Conservation (phyloP, 768 basidiomycete species). For the Boletus vermiculosoides region DNA sequence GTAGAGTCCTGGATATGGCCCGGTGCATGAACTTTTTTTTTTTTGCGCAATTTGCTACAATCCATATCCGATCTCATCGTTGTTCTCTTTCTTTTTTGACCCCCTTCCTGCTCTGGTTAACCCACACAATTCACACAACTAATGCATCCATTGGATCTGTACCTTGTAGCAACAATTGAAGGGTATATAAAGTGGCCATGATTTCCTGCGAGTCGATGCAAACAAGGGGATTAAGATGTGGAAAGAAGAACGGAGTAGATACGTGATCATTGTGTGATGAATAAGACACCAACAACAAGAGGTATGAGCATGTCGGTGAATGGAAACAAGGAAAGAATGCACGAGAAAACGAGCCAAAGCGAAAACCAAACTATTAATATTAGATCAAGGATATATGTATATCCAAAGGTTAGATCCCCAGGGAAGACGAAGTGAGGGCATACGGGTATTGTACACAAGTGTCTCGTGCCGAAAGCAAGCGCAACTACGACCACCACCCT, state of each 20-base stretch:
- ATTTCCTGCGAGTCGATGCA: slow-evolving; percentile 19
- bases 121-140: slow-evolving; percentile 29
- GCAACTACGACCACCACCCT: slow-evolving; percentile 69
- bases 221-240: slow-evolving; percentile 12
- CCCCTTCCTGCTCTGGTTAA: slow-evolving; percentile 10
- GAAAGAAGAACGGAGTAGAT: background rate
- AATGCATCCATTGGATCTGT: slow-evolving; percentile 39
- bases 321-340: background rate
- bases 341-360: background rate
- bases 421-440: slow-evolving; percentile 1
- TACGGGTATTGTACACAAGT: slow-evolving; percentile 6
- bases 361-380: slow-evolving; percentile 18
- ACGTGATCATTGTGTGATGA: background rate
- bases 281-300: slow-evolving; percentile 10
- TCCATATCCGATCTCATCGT: slow-evolving; percentile 18
- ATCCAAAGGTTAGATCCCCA: slow-evolving; percentile 18
- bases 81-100: slow-evolving; percentile 1
- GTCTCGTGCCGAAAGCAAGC: background rate
- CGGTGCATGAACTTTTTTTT: slow-evolving; percentile 11
- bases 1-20: slow-evolving; percentile 82
- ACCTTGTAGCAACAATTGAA: slow-evolving; percentile 40
- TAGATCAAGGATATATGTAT: slow-evolving; percentile 25
- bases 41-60: slow-evolving; percentile 5
- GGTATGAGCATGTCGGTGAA: slow-evolving; percentile 14
- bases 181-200: slow-evolving; percentile 36